These are phyloP conservation scores for Fonsecaea nubica DNA, from an alignment of 2,329 filamentous ascomycete genomes.

Conservation along the genomic window DNA sequence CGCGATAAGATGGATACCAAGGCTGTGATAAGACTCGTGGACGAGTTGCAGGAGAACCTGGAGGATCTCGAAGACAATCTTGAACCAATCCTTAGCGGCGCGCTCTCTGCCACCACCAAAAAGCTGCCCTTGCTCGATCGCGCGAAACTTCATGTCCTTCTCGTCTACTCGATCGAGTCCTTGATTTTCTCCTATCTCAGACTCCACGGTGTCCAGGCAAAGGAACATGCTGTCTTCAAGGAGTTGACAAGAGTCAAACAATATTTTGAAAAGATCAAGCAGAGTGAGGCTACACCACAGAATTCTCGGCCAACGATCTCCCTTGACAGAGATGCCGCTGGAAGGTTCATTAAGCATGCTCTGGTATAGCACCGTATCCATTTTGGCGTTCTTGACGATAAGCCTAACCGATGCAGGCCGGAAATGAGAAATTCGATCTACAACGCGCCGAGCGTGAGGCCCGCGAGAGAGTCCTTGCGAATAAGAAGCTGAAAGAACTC, in stretches of 20 bases:
- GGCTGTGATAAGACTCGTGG: slow-evolving; percentile 67
- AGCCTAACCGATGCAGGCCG: slow-evolving; percentile 44
- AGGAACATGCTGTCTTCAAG: slow-evolving; percentile 80
- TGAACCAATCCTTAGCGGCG: slow-evolving; percentile 71
- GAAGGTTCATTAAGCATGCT: slow-evolving; percentile 80
- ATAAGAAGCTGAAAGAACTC: slow-evolving; percentile 48
- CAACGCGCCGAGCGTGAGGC: slow-evolving; percentile 58
- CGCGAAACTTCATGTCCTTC: slow-evolving; percentile 88
- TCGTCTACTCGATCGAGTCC: slow-evolving; percentile 88
- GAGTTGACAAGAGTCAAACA: slow-evolving; percentile 87
- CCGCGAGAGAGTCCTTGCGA: slow-evolving; percentile 58
- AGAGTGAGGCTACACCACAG: slow-evolving; percentile 67
- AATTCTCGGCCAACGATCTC: slow-evolving; percentile 63
- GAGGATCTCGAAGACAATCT: slow-evolving; percentile 78
- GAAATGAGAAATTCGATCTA: slow-evolving; percentile 60
- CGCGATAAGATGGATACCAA: slow-evolving; percentile 30
- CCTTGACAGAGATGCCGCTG: slow-evolving; percentile 76
- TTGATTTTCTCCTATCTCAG: slow-evolving; percentile 78
- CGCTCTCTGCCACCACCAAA: slow-evolving; percentile 71
- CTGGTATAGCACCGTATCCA: slow-evolving; percentile 58
- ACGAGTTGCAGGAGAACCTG: slow-evolving; percentile 77
- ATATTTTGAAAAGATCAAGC: slow-evolving; percentile 92
- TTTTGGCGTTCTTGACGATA: no score
- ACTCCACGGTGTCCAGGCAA: slow-evolving; percentile 80
- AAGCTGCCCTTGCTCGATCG: slow-evolving; percentile 92